A percentile compares a stretch with the other conserved stretches of the same genome.
These are phyloP conservation scores for Corrigiola litoralis DNA, from an alignment of 179 eudicot genomes.

Conservation along the genomic window DNA sequence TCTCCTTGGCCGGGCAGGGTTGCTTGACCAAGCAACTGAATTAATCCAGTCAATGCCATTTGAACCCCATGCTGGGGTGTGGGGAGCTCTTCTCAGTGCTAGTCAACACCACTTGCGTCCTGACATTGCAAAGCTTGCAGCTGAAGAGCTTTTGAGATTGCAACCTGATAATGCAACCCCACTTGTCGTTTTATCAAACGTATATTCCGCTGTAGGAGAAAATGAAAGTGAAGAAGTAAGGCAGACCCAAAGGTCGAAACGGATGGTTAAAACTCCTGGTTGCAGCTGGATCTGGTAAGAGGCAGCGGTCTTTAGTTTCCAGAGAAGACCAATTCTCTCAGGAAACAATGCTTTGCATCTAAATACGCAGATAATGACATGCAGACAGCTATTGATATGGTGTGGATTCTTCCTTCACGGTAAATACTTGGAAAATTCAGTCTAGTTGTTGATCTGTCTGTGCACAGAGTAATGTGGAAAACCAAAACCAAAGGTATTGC, in stretches of 20 bases:
- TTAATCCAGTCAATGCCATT: slow-evolving; percentile 49
- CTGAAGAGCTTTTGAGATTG: slow-evolving; percentile 35
- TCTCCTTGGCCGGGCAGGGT: slow-evolving; percentile 62
- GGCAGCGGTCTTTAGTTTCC: slow-evolving; percentile 26
- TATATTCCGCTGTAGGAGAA: slow-evolving; percentile 36
- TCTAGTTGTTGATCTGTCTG: background rate
- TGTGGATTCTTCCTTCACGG: background rate
- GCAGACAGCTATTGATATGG: background rate
- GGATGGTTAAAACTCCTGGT: slow-evolving; percentile 51
- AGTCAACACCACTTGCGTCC: slow-evolving; percentile 43
- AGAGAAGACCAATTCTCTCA: background rate
- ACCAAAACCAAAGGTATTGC: background rate
- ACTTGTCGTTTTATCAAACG: slow-evolving; percentile 50
- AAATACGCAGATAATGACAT: background rate
- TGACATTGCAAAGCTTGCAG: slow-evolving; percentile 63
- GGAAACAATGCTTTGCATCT: background rate
- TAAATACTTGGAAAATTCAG: background rate
- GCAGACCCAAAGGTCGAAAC: slow-evolving; percentile 31
- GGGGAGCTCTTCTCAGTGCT: slow-evolving; percentile 75
- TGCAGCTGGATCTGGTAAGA: slow-evolving; percentile 54
- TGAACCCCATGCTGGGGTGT: slow-evolving; percentile 54
- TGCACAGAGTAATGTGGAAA: too few species aligned
- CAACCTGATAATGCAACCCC: slow-evolving; percentile 57
- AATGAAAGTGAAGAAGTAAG: slow-evolving; percentile 44
- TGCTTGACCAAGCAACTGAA: slow-evolving; percentile 49